Base-by-base conservation (phyloP, 352 stramenopile species). In the Hyaloperonospora brassicae region DNA sequence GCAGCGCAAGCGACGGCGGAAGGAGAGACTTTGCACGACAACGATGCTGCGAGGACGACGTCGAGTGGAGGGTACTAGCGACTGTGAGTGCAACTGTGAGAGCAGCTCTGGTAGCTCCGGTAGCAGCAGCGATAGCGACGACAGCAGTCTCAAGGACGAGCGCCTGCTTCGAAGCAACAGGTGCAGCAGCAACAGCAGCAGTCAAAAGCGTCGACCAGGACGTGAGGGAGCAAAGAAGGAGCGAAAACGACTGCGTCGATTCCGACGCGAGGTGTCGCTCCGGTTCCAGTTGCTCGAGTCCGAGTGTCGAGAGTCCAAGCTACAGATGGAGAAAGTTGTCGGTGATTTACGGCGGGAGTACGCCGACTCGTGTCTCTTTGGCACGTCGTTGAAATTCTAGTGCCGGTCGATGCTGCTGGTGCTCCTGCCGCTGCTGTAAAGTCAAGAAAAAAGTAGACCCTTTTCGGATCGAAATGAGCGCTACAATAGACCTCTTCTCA, bases 291-390 rank as follows among this genome's bases (percentile, higher is more conserved):
- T 91, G 17, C 54, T 87, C 39, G 53, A 86, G 52, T 84, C 78
- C 7, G 73, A 89, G 60, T 73, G 70, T 64, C 54, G 62, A 46
- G 64, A 71, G 45, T 71, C 61, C 31, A 61, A 87, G 40, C 67
- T 91, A 61, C 40, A 82, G 25, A 56, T 83, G 48, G 72, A 86
- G 42, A 65, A 73, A 48, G 45, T 79, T 9, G 52, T 86, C 40
- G 57, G 53, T 10, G 66, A 87, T 25, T 54, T 91, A 30, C 70
- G 71, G 9, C 74, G 73, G 51, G 72, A 87, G 61, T 87, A 87
- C 62, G 59, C 66, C 22, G 72, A 87, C 53, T 72, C 72, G 31
- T 86, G 73, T 63, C 75, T 90, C 14, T 86, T 88, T 58, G 55
- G 67, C 54, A 69, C 61, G 42, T 55, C 67, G 36, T 55, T 66